Conservation (phyloP, 2,329 filamentous ascomycete species). For the Penicillium sclerotigenum region DNA sequence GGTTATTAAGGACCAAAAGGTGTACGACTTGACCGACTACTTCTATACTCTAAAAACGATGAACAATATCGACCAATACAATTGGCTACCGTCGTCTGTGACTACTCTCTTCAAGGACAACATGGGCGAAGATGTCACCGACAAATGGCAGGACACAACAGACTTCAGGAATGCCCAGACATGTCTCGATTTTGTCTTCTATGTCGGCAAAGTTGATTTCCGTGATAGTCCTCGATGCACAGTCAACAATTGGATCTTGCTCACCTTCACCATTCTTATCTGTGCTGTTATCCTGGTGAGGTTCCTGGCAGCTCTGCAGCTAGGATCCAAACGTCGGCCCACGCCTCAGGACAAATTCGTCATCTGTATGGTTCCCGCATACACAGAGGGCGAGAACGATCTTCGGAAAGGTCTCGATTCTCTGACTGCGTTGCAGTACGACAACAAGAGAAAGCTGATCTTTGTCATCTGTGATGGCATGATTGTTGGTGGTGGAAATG, state of each 20-base stretch:
- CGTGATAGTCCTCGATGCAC: conserved; percentile 71
- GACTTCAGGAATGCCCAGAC: conserved; percentile 64
- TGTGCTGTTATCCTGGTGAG: conserved; percentile 78
- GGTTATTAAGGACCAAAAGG: conserved; percentile 69
- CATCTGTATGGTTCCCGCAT: conserved; percentile 95
- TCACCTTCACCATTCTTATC: conserved; percentile 82
- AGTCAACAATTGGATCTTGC: conserved; percentile 85
- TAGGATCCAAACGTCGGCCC: conserved; percentile 86
- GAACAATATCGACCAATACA: conserved; percentile 56
- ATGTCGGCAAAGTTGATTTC: conserved; percentile 81
- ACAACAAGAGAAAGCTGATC: conserved; percentile 95
- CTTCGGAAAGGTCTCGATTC: conserved; percentile 91
- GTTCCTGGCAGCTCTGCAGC: conserved; percentile 88
- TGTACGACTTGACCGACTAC: conserved; percentile 93
- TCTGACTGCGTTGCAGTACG: conserved; percentile 88
- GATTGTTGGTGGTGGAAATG: conserved; percentile 99
- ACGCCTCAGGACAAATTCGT: conserved; percentile 96
- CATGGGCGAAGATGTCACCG: conserved; percentile 74
- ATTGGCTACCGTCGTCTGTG: conserved; percentile 70
- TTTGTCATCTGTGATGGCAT: conserved; percentile 95
- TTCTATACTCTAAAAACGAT: conserved; percentile 67
- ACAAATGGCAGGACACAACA: conserved; percentile 55
- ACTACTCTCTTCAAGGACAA: conserved; percentile 68
- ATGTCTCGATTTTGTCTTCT: conserved; percentile 82
- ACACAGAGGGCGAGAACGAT: conserved; percentile 96